Percentiles rank a stretch among this genome's conserved stretches.
Evolutionary conservation across 176 grass and related monocot species (phyloP).

Genomic region (Rhipidocladum racemiflorum): DNA sequence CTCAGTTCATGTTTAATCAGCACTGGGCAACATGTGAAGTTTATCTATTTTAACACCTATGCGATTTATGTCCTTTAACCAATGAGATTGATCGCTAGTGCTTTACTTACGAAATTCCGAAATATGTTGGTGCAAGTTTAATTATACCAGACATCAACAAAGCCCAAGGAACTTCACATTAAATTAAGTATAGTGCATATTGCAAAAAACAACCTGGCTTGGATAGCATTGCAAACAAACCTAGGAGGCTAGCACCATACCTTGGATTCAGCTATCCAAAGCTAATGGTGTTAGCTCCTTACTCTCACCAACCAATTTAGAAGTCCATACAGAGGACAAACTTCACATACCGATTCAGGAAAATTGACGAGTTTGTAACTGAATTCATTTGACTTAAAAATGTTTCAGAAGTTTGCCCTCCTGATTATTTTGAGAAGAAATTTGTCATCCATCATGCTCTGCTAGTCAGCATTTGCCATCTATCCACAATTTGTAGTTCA

Average conservation of each 20-base stretch:
- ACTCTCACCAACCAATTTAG: conserved; percentile 20
- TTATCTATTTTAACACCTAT: background rate
- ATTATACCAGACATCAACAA: background rate
- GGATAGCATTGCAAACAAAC: background rate
- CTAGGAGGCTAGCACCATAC: conserved; percentile 4
- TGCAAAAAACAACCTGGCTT: background rate
- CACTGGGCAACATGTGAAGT: background rate
- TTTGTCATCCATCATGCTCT: background rate
- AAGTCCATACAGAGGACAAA: conserved; percentile 7
- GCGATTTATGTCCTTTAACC: conserved; percentile 14
- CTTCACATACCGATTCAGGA: conserved; percentile 1
- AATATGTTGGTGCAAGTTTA: background rate
- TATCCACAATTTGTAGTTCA: background rate
- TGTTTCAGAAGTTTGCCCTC: background rate
- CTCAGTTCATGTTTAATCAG: background rate
- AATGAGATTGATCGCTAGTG: background rate
- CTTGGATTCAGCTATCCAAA: background rate
- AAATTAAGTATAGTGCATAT: background rate
- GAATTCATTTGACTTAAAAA: background rate
- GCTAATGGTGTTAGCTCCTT: conserved; percentile 7
- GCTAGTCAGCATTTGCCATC: background rate
- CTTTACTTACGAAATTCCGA: background rate
- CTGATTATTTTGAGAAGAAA: conserved; percentile 3
- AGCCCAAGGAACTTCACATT: background rate
- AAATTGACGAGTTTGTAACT: background rate